Percentiles rank a stretch among this genome's conserved stretches.
Conservation (phyloP, 2,329 filamentous ascomycete genomes). For the Ophiocordyceps camponoti-saundersi region DNA sequence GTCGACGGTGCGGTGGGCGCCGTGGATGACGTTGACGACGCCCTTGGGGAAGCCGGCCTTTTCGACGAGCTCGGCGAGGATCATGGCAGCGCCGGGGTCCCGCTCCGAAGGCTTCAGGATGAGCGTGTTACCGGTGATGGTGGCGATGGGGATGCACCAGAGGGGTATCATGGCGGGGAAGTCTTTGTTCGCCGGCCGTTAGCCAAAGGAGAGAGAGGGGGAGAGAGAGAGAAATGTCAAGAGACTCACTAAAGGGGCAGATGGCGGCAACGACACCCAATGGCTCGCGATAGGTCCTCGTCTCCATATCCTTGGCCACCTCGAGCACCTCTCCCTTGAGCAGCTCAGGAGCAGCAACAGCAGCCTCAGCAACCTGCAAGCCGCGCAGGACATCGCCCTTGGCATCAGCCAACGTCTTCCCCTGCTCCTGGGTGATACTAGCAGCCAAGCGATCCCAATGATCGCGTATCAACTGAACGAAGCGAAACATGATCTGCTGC, state of each 20-base stretch:
- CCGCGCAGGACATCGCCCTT: conserved; percentile 68
- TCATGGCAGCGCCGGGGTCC: conserved; percentile 72
- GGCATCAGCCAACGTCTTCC: conserved; percentile 75
- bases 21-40: conserved; percentile 72
- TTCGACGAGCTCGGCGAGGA: conserved; percentile 61
- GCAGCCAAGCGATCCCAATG: conserved; percentile 75
- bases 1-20: conserved; percentile 64
- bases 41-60: conserved; percentile 71
- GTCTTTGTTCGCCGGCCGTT: conserved; percentile 28
- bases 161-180: conserved; percentile 86
- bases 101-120: conserved; percentile 78
- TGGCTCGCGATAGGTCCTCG: conserved; percentile 64
- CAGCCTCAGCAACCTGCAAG: conserved; percentile 70
- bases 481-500: conserved; percentile 81
- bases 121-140: conserved; percentile 68
- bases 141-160: conserved; percentile 79
- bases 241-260: conserved; percentile 58
- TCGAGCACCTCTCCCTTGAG: conserved; percentile 72
- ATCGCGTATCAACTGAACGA: conserved; percentile 61
- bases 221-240: background rate
- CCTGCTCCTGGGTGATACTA: conserved; percentile 75
- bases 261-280: conserved; percentile 70
- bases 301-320: conserved; percentile 84
- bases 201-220: background rate
- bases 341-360: conserved; percentile 64